phyloP scores from a whole-genome alignment of 2,329 filamentous ascomycete species.

The Emergomyces pasteurianus region DNA sequence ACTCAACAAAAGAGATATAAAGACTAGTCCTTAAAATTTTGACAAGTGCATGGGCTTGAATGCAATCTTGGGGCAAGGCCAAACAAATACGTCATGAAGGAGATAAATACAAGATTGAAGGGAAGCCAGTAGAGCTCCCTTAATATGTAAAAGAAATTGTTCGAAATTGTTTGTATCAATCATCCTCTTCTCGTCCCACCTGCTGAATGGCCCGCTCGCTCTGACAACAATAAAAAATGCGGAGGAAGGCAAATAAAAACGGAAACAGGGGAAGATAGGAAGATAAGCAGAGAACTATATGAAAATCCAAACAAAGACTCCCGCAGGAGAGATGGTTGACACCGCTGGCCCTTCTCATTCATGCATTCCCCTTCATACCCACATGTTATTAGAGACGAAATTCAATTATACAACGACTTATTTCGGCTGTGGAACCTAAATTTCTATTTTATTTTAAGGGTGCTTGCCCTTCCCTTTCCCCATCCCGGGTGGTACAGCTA shows the following conservation, averaged over 20 bases:
- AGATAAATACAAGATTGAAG: neutral
- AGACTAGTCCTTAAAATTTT: no score
- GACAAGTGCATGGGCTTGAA: no score
- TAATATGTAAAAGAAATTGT: neutral
- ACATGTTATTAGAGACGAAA: neutral
- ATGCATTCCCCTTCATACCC: neutral
- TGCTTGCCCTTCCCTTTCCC: conserved; percentile 1
- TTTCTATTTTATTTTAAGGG: neutral
- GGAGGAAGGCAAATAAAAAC: neutral
- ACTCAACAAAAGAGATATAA: no score
- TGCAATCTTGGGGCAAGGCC: neutral
- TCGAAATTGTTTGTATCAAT: no score
- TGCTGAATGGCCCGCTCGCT: no score
- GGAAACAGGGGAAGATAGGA: neutral
- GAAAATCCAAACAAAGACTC: neutral
- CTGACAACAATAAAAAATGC: no score
- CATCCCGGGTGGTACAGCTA: neutral
- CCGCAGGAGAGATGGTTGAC: neutral
- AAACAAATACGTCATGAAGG: neutral
- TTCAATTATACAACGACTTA: neutral
- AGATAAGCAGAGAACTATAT: neutral
- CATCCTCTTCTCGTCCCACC: no score
- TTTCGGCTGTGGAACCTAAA: neutral
- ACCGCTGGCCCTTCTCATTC: neutral
- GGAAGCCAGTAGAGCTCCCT: neutral